Percentiles rank a stretch among this genome's conserved stretches.
Conservation (phyloP, 306 rosid genomes). For the Casuarina equisetifolia region DNA sequence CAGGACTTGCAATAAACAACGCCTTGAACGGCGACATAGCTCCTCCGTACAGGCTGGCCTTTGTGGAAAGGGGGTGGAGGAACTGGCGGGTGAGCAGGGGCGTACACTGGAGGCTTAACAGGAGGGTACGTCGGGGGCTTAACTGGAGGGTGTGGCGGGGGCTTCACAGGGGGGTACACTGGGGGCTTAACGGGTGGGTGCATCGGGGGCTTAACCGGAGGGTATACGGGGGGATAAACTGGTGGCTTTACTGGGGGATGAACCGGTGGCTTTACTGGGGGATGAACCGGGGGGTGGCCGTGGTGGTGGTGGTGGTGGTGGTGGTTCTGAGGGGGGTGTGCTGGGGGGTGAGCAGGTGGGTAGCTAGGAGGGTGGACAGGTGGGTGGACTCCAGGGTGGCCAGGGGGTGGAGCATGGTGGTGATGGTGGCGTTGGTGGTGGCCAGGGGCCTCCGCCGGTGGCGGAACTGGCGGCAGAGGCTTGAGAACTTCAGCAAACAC, state of each 20-base stretch:
- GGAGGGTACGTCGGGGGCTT: slow-evolving; percentile 33
- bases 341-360: slow-evolving; percentile 30
- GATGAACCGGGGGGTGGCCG: slow-evolving; percentile 21
- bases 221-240: slow-evolving; percentile 15
- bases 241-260: slow-evolving; percentile 28
- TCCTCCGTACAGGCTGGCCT: slow-evolving; percentile 37
- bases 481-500: slow-evolving; percentile 15
- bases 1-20: slow-evolving; percentile 81
- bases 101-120: slow-evolving; percentile 7
- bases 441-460: slow-evolving; percentile 35
- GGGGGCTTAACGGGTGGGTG: slow-evolving; percentile 35
- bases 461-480: slow-evolving; percentile 31
- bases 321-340: slow-evolving; percentile 18
- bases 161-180: slow-evolving; percentile 3
- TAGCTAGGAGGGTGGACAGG: slow-evolving; percentile 41
- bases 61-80: slow-evolving; percentile 18
- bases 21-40: slow-evolving; percentile 77
- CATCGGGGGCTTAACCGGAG: slow-evolving; percentile 30
- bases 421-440: slow-evolving; percentile 3
- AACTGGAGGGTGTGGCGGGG: slow-evolving; percentile 1
- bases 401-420: slow-evolving; percentile 29
- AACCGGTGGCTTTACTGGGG: slow-evolving; percentile 29
- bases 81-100: slow-evolving; percentile 21
- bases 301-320: slow-evolving; percentile 35
- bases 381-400: slow-evolving; percentile 36